Evolutionary conservation across 2,329 filamentous ascomycete species (phyloP), one percentile per base, ranked within the genome.

Genomic region (Pseudonectria buxi): DNA sequence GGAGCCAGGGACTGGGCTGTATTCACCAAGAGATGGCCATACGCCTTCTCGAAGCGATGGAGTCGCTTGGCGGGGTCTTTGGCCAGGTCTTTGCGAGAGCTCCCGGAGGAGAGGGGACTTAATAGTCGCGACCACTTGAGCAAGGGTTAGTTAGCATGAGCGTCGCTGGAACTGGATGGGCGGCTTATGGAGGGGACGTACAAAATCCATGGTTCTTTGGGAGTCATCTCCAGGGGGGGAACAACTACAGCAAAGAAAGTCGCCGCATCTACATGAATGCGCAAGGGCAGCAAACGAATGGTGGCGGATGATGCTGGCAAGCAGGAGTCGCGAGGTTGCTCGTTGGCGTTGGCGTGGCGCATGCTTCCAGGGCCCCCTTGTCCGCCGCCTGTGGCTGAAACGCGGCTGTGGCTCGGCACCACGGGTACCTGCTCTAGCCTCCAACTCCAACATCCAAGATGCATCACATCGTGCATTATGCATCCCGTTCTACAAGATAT

Each of bases 31-130:
- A 82, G 62, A 51, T 75, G 72, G 44, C 67, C 69, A 53, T 81
- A 82, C 59, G 81, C 76, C 59, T 76, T 77, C 57, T 81, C 78
- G 57, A 81, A 82, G 37, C 77, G 75, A 56, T 79, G 73, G 42
- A 81, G 68, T 42, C 78, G 76, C 53, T 75, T 74, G 40, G 76
- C 67, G 30, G 78, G 78, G 57, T 82, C 76, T 53, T 74, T 76
- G 40, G 74, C 72, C 43, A 71, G 69, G 54, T 78, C 75, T 59
- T 72, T 77, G 50, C 69, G 70, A 49, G 74, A 67, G 55, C 58
- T 64, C 47, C 67, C 68, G 50, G 72, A 63, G 49, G 72, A 73
- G 50, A 81, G 66, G 55, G 76, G 74, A 57, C 76, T 78, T 65
- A 82, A 65, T 63, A 82, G 68, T 62, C 78, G 75, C 65, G 76